Evolutionary conservation across 257 asterid genomes (phyloP), one percentile per base, ranked within the genome.

Genomic region (Ilex asprella): DNA sequence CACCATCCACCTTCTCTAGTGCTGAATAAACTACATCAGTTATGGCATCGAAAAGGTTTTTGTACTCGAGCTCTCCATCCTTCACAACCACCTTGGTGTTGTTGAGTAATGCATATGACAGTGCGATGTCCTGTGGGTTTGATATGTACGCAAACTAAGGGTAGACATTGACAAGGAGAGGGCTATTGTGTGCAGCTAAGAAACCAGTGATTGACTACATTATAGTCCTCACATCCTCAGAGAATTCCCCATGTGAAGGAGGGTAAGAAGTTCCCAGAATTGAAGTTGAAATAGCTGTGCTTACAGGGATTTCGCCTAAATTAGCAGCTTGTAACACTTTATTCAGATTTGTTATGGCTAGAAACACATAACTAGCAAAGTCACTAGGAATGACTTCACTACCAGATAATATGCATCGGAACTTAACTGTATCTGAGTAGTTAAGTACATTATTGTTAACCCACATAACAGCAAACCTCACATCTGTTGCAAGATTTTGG

Each of bases 41-140:
- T 73, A 80, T 78, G 1, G 89, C 84, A 51, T 71, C 73, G 54
- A 85, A 82, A 13, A 85, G 57, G 56, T 82, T 85, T 1, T 12
- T 49, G 61, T 82, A 85, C 0, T 30, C 56, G 2, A 59, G 49
- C 6, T 13, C 0, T 7, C 59, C 64, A 9, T 44, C 65, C 0
- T 0, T 1, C 29, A 63, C 27, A 39, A 59, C 55, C 13, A 77
- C 60, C 2, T n/a, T 9, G 0, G 35, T 50, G 1, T 59, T 60
- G 0, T 74, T 75, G 53, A 79, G 71, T 14, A 71, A 64, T 0
- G 83, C 88, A 6, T 30, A 84, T 0, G 68, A 60, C 0, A 79
- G 81, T 6, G 47, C 31, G 7, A 77, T 3, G 0, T 16, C 2
- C 0, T 0, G 27, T 0, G 72, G 21, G 16, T 60, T 35, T 0